phyloP scores from a whole-genome alignment of 192 early-diverging fungal species.

The Rhizoclosmatium sp. region DNA sequence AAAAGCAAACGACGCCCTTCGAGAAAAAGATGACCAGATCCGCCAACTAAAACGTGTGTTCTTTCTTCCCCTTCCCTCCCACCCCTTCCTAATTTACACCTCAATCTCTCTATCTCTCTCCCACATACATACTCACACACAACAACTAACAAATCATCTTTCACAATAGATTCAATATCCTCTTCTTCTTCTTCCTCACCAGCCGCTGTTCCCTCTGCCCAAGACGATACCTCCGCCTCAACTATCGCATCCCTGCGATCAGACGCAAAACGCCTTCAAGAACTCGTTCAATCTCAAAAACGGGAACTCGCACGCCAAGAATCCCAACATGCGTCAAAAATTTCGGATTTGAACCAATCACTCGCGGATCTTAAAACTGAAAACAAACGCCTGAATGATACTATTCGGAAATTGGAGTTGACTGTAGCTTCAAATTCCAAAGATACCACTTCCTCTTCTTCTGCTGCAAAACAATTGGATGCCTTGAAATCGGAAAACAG shows the following conservation, averaged over 20 bases:
- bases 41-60: too few species aligned
- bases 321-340: not conserved
- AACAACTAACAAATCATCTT: too few species aligned
- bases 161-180: too few species aligned
- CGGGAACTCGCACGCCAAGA: not conserved
- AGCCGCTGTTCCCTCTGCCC: not conserved
- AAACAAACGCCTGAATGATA: not conserved
- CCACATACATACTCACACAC: too few species aligned
- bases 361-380: not conserved
- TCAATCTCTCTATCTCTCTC: too few species aligned
- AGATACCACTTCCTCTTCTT: not conserved
- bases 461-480: not conserved
- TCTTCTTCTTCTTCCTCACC: too few species aligned
- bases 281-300: conserved; percentile 2
- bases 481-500: conserved; percentile 12
- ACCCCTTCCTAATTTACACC: too few species aligned
- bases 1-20: too few species aligned
- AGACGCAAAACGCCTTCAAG: not conserved
- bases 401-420: not conserved
- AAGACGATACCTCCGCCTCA: not conserved
- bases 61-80: too few species aligned
- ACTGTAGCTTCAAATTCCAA: not conserved
- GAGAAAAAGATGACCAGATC: too few species aligned
- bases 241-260: not conserved
- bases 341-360: not conserved